Conservation (phyloP, 2,329 filamentous ascomycete species). For the Aspergillus sp. region DNA sequence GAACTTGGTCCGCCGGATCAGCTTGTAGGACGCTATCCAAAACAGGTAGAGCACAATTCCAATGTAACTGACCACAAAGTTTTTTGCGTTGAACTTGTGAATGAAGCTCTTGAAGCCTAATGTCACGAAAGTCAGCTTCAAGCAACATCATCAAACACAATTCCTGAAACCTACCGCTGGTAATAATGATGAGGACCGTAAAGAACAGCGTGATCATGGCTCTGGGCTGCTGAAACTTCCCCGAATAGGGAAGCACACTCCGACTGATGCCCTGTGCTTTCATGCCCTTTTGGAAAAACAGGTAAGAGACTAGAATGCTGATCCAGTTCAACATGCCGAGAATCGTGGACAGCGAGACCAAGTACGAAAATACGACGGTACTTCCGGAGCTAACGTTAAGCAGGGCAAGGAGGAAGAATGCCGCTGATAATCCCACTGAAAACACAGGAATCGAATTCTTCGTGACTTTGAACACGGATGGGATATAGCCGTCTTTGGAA, state of each 20-base stretch:
- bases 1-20: conserved; percentile 33
- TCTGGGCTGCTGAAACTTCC: conserved; percentile 55
- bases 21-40: conserved; percentile 45
- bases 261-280: conserved; percentile 37
- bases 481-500: conserved; percentile 39
- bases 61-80: conserved; percentile 57
- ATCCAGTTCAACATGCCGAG: conserved; percentile 55
- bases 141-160: background rate
- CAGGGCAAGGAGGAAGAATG: conserved; percentile 61
- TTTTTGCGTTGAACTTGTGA: conserved; percentile 51
- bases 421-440: conserved; percentile 52
- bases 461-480: conserved; percentile 36
- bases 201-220: conserved; percentile 56
- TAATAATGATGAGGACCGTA: conserved; percentile 59
- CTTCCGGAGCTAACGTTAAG: conserved; percentile 60
- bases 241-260: conserved; percentile 45
- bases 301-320: conserved; percentile 55
- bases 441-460: conserved; percentile 55
- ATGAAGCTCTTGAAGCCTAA: conserved; percentile 15
- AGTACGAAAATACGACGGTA: conserved; percentile 62
- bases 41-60: conserved; percentile 56
- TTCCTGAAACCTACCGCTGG: conserved; percentile 51
- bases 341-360: conserved; percentile 58
- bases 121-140: conserved; percentile 47
- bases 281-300: conserved; percentile 51